These are phyloP conservation scores for Fusarium chuoi DNA, from an alignment of 2,329 filamentous ascomycete genomes.

Conservation along the genomic window DNA sequence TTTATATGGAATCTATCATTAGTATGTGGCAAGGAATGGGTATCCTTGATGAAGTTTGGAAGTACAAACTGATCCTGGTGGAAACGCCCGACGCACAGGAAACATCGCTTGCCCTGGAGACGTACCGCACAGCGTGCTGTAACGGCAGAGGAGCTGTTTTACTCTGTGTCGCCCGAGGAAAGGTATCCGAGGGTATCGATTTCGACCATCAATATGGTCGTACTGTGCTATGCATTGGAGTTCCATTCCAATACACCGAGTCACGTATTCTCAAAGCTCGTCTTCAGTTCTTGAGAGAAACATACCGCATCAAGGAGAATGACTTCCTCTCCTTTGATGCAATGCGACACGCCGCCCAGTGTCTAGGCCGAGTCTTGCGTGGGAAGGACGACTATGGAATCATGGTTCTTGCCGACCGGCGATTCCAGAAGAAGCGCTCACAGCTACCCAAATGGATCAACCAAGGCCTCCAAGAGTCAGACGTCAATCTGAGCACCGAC, in stretches of 20 bases:
- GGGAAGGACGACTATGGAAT: constrained; percentile 99
- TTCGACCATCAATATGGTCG: constrained; percentile 99
- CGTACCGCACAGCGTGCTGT: constrained; percentile 96
- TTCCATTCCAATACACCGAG: constrained; percentile 98
- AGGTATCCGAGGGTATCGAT: constrained; percentile 98
- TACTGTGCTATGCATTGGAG: constrained; percentile 94
- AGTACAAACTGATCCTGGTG: constrained; percentile 97
- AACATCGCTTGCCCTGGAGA: constrained; percentile 93
- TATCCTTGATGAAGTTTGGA: constrained; percentile 97
- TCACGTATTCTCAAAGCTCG: constrained; percentile 95
- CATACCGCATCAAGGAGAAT: constrained; percentile 94
- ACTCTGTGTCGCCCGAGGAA: constrained; percentile 94
- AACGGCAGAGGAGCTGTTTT: constrained; percentile 95
- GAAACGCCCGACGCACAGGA: constrained; percentile 98
- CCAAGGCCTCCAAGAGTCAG: constrained; percentile 84
- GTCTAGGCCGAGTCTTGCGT: constrained; percentile 89
- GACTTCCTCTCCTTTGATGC: constrained; percentile 99
- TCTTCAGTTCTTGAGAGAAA: constrained; percentile 95
- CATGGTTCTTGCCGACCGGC: constrained; percentile 95
- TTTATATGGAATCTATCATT: constrained; percentile 99
- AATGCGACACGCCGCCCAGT: constrained; percentile 98
- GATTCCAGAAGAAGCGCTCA: constrained; percentile 89
- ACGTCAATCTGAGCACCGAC: constrained; percentile 92
- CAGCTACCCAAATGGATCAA: constrained; percentile 98
- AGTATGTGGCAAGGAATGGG: constrained; percentile 99